phyloP scores from a whole-genome alignment of 1,139 yeast species.

The Yamadazyma sp. region DNA sequence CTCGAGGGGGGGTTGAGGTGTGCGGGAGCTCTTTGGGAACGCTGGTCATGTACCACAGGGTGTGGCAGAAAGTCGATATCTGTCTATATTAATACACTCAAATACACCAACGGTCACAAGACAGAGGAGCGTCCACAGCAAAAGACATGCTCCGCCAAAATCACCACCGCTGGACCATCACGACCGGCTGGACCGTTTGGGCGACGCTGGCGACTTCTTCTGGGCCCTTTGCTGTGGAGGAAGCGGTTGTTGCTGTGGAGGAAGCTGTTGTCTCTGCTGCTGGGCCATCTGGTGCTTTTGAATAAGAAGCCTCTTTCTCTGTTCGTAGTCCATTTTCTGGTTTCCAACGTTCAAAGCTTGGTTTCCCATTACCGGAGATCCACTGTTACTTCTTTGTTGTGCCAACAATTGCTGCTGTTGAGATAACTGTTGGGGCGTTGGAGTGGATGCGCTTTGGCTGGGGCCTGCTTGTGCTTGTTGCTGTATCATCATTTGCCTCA shows the following conservation, averaged over 20 bases:
- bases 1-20: too few species aligned
- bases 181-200: not conserved
- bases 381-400: conserved; percentile 13
- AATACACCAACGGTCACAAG: too few species aligned
- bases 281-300: conserved; percentile 25
- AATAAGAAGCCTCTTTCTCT: conserved; percentile 26
- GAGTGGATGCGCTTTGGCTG: conserved; percentile 7
- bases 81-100: too few species aligned
- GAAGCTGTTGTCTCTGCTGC: conserved; percentile 12
- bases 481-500: conserved; percentile 7
- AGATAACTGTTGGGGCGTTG: conserved; percentile 2
- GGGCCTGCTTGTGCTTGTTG: conserved; percentile 5
- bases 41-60: too few species aligned
- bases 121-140: too few species aligned
- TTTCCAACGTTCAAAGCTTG: conserved; percentile 21
- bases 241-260: conserved; percentile 9
- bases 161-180: not conserved
- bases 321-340: conserved; percentile 30
- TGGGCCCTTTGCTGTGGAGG: not conserved
- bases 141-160: too few species aligned
- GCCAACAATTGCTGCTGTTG: conserved; percentile 15
- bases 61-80: too few species aligned
- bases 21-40: too few species aligned
- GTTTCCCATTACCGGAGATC: conserved; percentile 16
- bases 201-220: not conserved